A percentile compares a stretch with the other conserved stretches of the same genome.
These are phyloP conservation scores for Septoria petroselini DNA, from an alignment of 2,329 filamentous ascomycete genomes.

Conservation along the genomic window DNA sequence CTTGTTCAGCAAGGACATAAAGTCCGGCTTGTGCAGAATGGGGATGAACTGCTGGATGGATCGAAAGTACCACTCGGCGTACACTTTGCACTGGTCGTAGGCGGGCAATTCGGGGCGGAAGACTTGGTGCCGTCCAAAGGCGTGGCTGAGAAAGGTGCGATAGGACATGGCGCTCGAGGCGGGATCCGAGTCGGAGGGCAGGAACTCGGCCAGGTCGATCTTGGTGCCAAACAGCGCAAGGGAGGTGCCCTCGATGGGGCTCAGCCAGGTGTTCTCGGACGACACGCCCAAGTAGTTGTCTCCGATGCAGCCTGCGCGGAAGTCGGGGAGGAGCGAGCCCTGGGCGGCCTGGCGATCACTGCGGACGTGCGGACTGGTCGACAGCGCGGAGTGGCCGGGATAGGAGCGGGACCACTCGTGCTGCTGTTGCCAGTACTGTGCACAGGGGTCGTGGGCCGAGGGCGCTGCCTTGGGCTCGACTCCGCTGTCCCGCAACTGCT, in stretches of 20 bases:
- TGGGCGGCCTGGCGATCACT: slow-evolving; percentile 19
- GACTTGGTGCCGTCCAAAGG: slow-evolving; percentile 58
- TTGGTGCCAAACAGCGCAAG: slow-evolving; percentile 77
- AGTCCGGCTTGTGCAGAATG: slow-evolving; percentile 71
- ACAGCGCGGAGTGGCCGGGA: not conserved
- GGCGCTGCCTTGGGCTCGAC: slow-evolving; percentile 48
- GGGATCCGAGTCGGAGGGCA: slow-evolving; percentile 64
- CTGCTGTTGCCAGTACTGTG: slow-evolving; percentile 18
- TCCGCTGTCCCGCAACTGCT: slow-evolving; percentile 59
- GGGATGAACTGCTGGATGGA: slow-evolving; percentile 70
- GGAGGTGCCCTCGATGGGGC: slow-evolving; percentile 70
- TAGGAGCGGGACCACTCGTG: slow-evolving; percentile 6
- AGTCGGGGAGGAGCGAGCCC: slow-evolving; percentile 43
- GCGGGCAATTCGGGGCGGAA: slow-evolving; percentile 59
- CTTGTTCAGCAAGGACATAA: slow-evolving; percentile 63
- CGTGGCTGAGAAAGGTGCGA: slow-evolving; percentile 64
- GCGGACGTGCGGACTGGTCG: slow-evolving; percentile 3
- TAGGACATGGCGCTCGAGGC: slow-evolving; percentile 62
- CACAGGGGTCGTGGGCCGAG: slow-evolving; percentile 3
- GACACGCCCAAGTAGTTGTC: slow-evolving; percentile 67
- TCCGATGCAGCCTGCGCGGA: slow-evolving; percentile 48
- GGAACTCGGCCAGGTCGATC: slow-evolving; percentile 73
- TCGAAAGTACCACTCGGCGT: slow-evolving; percentile 72
- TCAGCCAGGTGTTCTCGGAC: slow-evolving; percentile 62
- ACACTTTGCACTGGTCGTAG: slow-evolving; percentile 63